phyloP scores from a whole-genome alignment of 2,329 filamentous ascomycete genomes.

The Diaporthe velutina region DNA sequence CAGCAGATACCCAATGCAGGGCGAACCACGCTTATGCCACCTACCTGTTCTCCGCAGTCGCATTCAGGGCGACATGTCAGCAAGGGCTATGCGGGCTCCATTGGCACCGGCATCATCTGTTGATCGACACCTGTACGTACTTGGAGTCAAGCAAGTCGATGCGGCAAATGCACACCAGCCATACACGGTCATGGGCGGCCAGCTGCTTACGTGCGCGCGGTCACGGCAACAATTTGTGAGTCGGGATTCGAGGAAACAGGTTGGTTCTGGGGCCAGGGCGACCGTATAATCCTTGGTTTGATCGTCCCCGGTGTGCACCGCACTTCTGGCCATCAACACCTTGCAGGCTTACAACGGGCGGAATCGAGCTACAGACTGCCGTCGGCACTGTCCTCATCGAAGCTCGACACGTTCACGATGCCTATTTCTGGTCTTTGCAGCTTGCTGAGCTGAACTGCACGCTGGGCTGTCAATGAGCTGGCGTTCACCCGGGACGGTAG shows the following conservation, averaged over 20 bases:
- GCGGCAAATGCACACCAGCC: background rate
- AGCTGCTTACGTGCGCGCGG: slow-evolving; percentile 13
- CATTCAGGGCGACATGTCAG: slow-evolving; percentile 7
- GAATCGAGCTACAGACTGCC: background rate
- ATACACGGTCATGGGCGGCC: background rate
- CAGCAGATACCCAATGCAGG: slow-evolving; percentile 13
- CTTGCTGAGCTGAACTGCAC: background rate
- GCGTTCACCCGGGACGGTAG: background rate
- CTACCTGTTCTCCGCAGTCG: background rate
- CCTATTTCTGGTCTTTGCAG: background rate
- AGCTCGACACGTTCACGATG: background rate
- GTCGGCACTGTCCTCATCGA: background rate
- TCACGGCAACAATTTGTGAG: slow-evolving; percentile 6
- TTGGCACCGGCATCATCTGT: background rate
- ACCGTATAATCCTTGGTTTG: slow-evolving; percentile 19
- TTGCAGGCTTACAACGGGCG: background rate
- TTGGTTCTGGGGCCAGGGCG: slow-evolving; percentile 3
- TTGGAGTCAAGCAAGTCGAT: background rate
- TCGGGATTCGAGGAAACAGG: background rate
- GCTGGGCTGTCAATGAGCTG: background rate
- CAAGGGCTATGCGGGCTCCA: background rate
- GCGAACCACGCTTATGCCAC: slow-evolving; percentile 25
- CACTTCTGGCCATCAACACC: slow-evolving; percentile 1
- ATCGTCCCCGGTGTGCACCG: background rate
- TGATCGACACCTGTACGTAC: slow-evolving; percentile 5